These are phyloP conservation scores for Purshia tridentata DNA, from an alignment of 306 rosid genomes.

Conservation along the genomic window DNA sequence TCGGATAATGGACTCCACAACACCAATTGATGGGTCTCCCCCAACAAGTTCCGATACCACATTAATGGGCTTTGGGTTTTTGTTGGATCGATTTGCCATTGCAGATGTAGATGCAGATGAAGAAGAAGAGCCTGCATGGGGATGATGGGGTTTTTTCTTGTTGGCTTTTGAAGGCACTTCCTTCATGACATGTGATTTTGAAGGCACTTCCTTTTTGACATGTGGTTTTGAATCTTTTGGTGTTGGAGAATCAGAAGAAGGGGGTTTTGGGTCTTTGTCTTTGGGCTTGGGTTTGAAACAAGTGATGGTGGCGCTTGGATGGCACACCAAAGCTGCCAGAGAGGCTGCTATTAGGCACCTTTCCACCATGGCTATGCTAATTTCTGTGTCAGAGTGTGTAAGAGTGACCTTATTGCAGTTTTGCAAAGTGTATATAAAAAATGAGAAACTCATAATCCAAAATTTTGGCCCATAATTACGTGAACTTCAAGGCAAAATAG, in stretches of 20 bases:
- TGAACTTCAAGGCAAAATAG: constrained; percentile 2
- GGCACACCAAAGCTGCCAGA: constrained; percentile 24
- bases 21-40: not conserved
- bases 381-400: not conserved
- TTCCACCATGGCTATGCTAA: constrained; percentile 19
- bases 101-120: not conserved
- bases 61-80: not conserved
- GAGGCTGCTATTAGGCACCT: constrained; percentile 29
- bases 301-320: constrained; percentile 31
- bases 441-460: not conserved
- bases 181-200: not conserved
- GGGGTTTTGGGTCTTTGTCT: not conserved
- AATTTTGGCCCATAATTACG: not conserved
- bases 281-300: constrained; percentile 22
- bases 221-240: not conserved
- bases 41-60: not conserved
- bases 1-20: constrained; percentile 4
- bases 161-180: constrained; percentile 9
- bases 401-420: no score
- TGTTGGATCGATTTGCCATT: not conserved
- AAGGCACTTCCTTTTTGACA: not conserved
- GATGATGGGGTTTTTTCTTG: not conserved
- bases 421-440: not conserved
- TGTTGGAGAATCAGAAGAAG: not conserved
- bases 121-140: constrained; percentile 3